Base-by-base conservation (phyloP, 2,329 filamentous ascomycete genomes). In the Cryphonectria radicalis region DNA sequence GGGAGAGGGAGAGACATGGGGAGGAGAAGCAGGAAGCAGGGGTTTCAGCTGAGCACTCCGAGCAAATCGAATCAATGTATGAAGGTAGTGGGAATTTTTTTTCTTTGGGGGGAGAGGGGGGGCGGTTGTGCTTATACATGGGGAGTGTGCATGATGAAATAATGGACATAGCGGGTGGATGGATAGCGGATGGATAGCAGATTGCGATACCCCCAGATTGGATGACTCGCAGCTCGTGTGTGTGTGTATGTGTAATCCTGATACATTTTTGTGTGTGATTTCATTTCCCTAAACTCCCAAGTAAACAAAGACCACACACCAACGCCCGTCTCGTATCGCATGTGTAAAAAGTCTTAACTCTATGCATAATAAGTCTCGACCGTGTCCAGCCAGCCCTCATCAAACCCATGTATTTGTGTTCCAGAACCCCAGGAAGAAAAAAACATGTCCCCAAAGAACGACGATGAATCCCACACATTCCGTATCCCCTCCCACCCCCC, bases 131-230 rank as follows among this genome's bases (percentile, higher is more conserved):
- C 40, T 13, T 59, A 62, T 40, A 62, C 13, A 35, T 35, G 19
- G 35, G 35, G 35, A 40, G 55, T 32, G 55, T 59, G 55, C 55
- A 32, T 59, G 25, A 59, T 35, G 55, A 59, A 59, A 59, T 59
- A 25, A 62, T 62, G 59, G 40, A 62, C 59, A 62, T 62, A 62
- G 22, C 19, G 11, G 11, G 17, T 59, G 46, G 46, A 57, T 40
- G 37, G 25, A 40, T 62, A 22, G 35, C 32, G 40, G 46, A 57
- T 40, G 37, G 25, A 40, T 62, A 22, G 35, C 32, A 62, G 4
- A 62, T 40, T 19, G 32, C 59, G 59, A 62, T 62, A 62, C 59
- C 59, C 57, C 57, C 19, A 7, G 10, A 62, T 25, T 35, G 22
- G 32, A 40, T 40, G 59, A 22, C 35, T 40, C 35, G 59, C 35